phyloP scores from a whole-genome alignment of 306 rosid genomes.

The Sindora glabra region DNA sequence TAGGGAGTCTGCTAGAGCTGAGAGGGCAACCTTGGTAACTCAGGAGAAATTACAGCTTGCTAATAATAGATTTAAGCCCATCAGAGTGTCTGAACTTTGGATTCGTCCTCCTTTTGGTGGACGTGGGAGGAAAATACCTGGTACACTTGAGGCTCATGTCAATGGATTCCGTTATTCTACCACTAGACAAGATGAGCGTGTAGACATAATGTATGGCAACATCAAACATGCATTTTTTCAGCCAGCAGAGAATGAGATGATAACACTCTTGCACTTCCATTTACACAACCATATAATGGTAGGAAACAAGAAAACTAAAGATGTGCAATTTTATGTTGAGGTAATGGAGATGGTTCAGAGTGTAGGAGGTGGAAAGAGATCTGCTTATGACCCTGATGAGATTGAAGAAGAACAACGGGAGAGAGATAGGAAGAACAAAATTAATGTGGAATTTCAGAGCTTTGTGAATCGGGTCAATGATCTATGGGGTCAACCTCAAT shows the following conservation, averaged over 20 bases:
- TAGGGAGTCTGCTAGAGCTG: slow-evolving; percentile 96
- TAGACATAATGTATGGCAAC: slow-evolving; percentile 69
- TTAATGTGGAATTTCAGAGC: slow-evolving; percentile 75
- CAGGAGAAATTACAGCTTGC: slow-evolving; percentile 92
- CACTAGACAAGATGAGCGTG: slow-evolving; percentile 81
- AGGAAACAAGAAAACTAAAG: slow-evolving; percentile 92
- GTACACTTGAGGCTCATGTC: slow-evolving; percentile 81
- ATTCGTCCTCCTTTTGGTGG: slow-evolving; percentile 92
- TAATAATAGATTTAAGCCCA: slow-evolving; percentile 80
- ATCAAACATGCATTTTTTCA: slow-evolving; percentile 89
- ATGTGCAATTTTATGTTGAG: slow-evolving; percentile 88
- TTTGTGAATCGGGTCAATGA: slow-evolving; percentile 85
- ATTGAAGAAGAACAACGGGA: slow-evolving; percentile 96
- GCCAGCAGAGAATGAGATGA: slow-evolving; percentile 99
- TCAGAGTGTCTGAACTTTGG: slow-evolving; percentile 78
- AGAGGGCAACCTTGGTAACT: slow-evolving; percentile 90
- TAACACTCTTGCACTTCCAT: slow-evolving; percentile 88
- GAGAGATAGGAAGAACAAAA: slow-evolving; percentile 81
- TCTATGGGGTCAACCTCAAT: slow-evolving; percentile 94
- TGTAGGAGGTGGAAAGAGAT: slow-evolving; percentile 80
- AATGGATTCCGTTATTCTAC: slow-evolving; percentile 92
- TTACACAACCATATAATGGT: slow-evolving; percentile 94
- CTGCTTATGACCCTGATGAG: slow-evolving; percentile 94
- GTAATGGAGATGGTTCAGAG: slow-evolving; percentile 94
- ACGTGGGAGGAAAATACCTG: slow-evolving; percentile 87